A percentile compares a stretch with the other conserved stretches of the same genome.
Conservation (phyloP, 2,329 filamentous ascomycete species). For the Pseudocercospora crystallina region DNA sequence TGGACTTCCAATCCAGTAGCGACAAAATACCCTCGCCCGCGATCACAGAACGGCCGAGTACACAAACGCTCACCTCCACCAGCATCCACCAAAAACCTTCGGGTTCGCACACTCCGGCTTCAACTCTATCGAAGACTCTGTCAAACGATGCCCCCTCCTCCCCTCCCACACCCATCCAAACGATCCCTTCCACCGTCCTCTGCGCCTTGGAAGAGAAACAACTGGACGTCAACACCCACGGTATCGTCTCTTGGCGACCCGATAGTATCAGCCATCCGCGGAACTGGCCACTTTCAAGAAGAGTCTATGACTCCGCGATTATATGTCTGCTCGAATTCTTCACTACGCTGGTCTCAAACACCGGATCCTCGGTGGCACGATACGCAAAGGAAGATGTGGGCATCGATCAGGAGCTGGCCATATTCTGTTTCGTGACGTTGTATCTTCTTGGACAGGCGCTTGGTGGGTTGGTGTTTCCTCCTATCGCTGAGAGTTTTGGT, state of each 20-base stretch:
- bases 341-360: constrained; percentile 23
- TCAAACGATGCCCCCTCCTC: too few relatives aligned
- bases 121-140: too few relatives aligned
- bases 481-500: constrained; percentile 41
- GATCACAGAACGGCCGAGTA: too few relatives aligned
- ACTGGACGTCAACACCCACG: constrained; percentile 17
- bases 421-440: constrained; percentile 26
- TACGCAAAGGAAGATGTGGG: constrained; percentile 20
- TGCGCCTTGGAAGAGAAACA: constrained; percentile 6
- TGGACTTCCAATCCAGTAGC: too few relatives aligned
- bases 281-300: constrained; percentile 16
- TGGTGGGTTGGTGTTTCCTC: constrained; percentile 41
- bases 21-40: too few relatives aligned
- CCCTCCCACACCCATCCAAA: too few relatives aligned
- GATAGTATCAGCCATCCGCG: constrained; percentile 21
- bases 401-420: constrained; percentile 8
- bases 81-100: too few relatives aligned
- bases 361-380: constrained; percentile 19
- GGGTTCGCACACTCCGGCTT: too few relatives aligned
- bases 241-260: constrained; percentile 19
- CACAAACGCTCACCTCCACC: too few relatives aligned
- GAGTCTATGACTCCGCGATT: constrained; percentile 17
- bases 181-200: too few relatives aligned
- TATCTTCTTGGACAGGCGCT: constrained; percentile 33
- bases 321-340: constrained; percentile 24